Evolutionary conservation across 23 red algal genomes (phyloP).

Genomic region (Gracilaria vermiculophylla): DNA sequence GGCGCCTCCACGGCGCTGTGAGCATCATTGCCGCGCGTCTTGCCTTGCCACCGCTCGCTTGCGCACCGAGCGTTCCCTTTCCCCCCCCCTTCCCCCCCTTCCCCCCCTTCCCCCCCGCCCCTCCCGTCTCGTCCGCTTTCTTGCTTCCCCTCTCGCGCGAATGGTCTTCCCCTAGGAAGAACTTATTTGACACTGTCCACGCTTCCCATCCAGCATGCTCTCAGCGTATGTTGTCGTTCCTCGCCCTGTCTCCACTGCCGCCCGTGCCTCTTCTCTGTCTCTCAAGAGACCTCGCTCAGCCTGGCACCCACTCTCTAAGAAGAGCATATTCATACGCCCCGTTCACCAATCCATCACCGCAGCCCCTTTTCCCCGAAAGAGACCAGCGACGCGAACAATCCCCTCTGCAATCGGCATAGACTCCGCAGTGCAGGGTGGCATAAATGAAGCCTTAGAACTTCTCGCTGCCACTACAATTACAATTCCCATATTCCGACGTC

Average conservation of each 20-base stretch:
- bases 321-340: background rate
- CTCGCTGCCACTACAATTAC: slow-evolving; percentile 84
- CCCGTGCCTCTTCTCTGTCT: background rate
- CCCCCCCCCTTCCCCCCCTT: too few relatives aligned
- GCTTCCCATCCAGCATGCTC: background rate
- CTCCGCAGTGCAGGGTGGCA: slow-evolving; percentile 45
- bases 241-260: background rate
- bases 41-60: too few relatives aligned
- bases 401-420: background rate
- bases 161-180: background rate
- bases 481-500: slow-evolving; percentile 87
- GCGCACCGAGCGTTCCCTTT: too few relatives aligned
- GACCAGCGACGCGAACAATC: background rate
- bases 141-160: background rate
- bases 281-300: background rate
- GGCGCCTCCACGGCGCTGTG: slow-evolving; percentile 1
- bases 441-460: slow-evolving; percentile 85
- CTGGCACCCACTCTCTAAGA: background rate
- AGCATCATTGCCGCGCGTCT: background rate
- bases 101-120: too few relatives aligned
- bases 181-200: background rate
- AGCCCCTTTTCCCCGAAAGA: background rate
- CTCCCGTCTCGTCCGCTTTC: too few relatives aligned
- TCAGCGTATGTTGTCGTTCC: background rate
- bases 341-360: background rate